phyloP scores from a whole-genome alignment of 768 basidiomycete genomes.

The Boletales sp. region DNA sequence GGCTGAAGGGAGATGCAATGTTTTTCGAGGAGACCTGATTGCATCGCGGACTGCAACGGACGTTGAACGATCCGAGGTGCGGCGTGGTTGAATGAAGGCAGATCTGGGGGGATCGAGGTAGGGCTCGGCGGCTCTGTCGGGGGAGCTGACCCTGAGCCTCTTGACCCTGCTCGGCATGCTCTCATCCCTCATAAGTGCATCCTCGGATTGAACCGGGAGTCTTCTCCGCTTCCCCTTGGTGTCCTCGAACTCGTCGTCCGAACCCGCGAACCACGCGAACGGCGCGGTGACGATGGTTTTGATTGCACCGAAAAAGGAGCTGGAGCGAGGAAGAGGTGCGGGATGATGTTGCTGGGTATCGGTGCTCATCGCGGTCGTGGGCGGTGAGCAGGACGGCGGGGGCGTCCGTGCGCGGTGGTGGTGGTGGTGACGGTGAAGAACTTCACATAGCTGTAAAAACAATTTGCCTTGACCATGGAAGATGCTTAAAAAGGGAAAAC shows the following conservation, averaged over 20 bases:
- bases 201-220: constrained; percentile 26
- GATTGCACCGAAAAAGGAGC: constrained; percentile 58
- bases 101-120: constrained; percentile 57
- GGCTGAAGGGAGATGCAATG: constrained; percentile 29
- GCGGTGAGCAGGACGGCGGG: constrained; percentile 16
- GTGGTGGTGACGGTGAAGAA: constrained; percentile 18
- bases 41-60: constrained; percentile 20
- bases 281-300: constrained; percentile 66
- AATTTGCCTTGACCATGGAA: constrained; percentile 14
- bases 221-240: constrained; percentile 56
- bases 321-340: constrained; percentile 45
- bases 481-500: constrained; percentile 6
- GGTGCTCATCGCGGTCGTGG: constrained; percentile 23
- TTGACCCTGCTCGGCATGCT: constrained; percentile 38
- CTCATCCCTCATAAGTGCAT: constrained; percentile 29
- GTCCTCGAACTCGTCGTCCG: constrained; percentile 48
- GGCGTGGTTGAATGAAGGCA: constrained; percentile 34
- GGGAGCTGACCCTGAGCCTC: constrained; percentile 52
- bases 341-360: constrained; percentile 29
- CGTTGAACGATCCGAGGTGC: constrained; percentile 13
- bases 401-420: constrained; percentile 15
- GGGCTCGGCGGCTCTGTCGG: constrained; percentile 36
- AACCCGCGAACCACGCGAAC: constrained; percentile 49
- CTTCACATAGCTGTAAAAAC: constrained; percentile 16
- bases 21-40: constrained; percentile 28